Base-by-base conservation (phyloP, 345 rosid species). In the Capsella bursapastoris region DNA sequence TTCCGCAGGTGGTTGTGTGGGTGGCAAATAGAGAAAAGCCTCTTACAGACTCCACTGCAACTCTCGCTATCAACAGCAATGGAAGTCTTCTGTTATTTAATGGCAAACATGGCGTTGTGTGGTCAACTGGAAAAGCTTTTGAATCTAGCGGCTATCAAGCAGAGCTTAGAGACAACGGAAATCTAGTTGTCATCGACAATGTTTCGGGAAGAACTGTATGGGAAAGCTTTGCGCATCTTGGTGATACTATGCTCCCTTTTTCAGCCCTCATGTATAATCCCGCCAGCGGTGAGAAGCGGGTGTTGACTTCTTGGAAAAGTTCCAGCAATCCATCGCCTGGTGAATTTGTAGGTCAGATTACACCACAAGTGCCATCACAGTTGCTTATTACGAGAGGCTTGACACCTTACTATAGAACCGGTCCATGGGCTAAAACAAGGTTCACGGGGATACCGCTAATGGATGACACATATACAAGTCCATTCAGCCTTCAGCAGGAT, bases 11-110 rank as follows among this genome's bases (percentile, higher is more conserved):
- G 14, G 76, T 68, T 35, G 79, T 81, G 11, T 83, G 86, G 84
- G 78, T 84, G 22, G 84, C 84, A 10, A 84, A 84, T 47, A 75
- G 81, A 72, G 71, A 85, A 53, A 48, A 29, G 3, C 82, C 84
- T 9, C 25, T 74, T 25, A 48, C 64, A 69, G 79, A 59, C 10
- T 11, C 70, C 2, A 52, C n/a, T 1, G 68, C 76, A n/a, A 58
- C 9, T 34, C 16, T 77, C 6, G 11, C 34, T 50, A 70, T 81
- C 29, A 68, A 37, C 52, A 74, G 29, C 40, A 72, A 64, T 11
- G 80, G 80, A 44, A 70, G 58, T 27, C 71, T 76, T 45, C 10
- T 37, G 44, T 47, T 76, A 11, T 14, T 0, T 0, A 31, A 76
- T 63, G 66, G 71, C 0, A 76, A 76, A 13, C 57, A 55, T 31